Percentiles rank a stretch among this genome's conserved stretches.
These are phyloP conservation scores for Rhamnella rubrinervis DNA, from an alignment of 331 rosid species.

Conservation along the genomic window DNA sequence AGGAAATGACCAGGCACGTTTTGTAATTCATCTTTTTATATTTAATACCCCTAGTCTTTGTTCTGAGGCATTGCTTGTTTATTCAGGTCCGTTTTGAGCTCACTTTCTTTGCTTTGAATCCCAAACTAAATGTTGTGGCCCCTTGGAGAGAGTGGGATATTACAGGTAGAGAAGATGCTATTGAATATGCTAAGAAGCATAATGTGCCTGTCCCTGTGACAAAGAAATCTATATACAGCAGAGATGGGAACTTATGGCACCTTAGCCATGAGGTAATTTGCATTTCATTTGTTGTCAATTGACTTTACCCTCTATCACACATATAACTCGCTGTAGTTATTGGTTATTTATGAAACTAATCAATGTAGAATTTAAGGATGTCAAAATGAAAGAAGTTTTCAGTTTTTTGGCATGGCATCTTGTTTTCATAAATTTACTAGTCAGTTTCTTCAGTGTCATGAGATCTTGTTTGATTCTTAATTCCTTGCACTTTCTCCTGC, in stretches of 20 bases:
- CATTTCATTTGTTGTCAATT: not conserved
- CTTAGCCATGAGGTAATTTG: conserved; percentile 89
- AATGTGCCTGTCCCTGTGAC: conserved; percentile 91
- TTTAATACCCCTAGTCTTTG: not conserved
- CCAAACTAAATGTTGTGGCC: conserved; percentile 87
- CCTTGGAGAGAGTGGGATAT: conserved; percentile 99
- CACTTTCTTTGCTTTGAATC: conserved; percentile 88
- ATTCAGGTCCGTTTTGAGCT: conserved; percentile 92
- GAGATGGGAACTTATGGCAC: conserved; percentile 97
- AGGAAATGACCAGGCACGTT: conserved; percentile 93
- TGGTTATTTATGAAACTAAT: not conserved
- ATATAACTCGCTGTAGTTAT: not conserved
- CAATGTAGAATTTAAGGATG: not conserved
- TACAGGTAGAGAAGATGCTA: conserved; percentile 95
- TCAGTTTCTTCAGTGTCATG: not conserved
- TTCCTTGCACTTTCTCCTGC: not conserved
- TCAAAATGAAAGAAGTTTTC: not conserved
- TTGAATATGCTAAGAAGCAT: conserved; percentile 91
- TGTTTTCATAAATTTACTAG: not conserved
- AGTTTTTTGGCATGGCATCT: not conserved
- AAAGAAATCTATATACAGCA: conserved; percentile 91
- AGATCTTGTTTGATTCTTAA: not conserved
- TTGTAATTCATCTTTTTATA: conserved; percentile 3
- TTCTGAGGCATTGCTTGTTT: conserved; percentile 26
- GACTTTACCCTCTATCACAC: not conserved